Conservation (phyloP, 169 alveolate species). For the Plasmodium inui region DNA sequence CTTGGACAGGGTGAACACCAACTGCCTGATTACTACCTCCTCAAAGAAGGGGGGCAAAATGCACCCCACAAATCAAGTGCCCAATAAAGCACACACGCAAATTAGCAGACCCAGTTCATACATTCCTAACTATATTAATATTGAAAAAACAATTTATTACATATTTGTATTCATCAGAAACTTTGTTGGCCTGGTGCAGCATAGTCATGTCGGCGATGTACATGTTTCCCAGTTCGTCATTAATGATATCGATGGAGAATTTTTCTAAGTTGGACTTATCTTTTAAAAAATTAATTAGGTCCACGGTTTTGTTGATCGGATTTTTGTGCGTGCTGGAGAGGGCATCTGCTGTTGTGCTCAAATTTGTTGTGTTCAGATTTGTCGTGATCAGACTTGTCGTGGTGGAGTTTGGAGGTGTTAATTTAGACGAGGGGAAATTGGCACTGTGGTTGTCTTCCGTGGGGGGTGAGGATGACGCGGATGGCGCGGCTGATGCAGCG, state of each 20-base stretch:
- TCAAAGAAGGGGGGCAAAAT: not conserved
- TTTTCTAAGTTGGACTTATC: constrained; percentile 48
- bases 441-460: not conserved
- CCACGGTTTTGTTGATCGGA: constrained; percentile 17
- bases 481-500: not conserved
- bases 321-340: not conserved
- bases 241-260: constrained; percentile 34
- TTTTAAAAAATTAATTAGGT: constrained; percentile 24
- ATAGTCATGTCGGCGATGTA: constrained; percentile 62
- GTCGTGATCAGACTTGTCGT: not conserved
- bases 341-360: not conserved
- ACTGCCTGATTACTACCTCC: not conserved
- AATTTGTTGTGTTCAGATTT: not conserved
- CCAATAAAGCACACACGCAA: not conserved
- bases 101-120: not conserved
- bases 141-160: constrained; percentile 72
- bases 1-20: not conserved
- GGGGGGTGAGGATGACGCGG: not conserved
- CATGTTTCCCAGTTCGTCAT: constrained; percentile 51
- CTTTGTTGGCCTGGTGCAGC: constrained; percentile 66
- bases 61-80: not conserved
- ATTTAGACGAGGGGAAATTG: not conserved
- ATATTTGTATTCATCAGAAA: constrained; percentile 52
- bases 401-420: not conserved
- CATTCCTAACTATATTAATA: constrained; percentile 60